Percentiles rank a stretch among this genome's conserved stretches.
phyloP scores from a whole-genome alignment of 1,284 basidiomycete genomes.

The Pseudozyma flocculosa region DNA sequence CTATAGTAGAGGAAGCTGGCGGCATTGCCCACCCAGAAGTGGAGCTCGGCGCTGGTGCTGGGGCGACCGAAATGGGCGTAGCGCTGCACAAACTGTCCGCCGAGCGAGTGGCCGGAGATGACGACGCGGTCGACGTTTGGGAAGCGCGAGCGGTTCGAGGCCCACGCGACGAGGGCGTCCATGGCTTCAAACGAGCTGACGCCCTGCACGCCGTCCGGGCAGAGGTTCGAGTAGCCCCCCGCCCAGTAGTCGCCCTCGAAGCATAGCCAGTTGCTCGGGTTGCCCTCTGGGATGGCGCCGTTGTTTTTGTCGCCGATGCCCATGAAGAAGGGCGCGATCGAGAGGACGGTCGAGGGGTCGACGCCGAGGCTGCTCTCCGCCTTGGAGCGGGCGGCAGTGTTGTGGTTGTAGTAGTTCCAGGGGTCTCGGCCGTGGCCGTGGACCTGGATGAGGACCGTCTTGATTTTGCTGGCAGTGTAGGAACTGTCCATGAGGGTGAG shows the following conservation, averaged over 20 bases:
- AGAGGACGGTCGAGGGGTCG: background rate
- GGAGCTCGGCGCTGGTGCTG: background rate
- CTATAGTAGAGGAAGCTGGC: background rate
- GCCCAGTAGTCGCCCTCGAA: background rate
- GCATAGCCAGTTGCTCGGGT: background rate
- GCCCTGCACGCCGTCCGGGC: background rate
- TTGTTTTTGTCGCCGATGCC: background rate
- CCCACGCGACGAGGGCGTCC: conserved; percentile 41
- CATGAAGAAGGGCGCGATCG: background rate
- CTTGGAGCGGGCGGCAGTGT: background rate
- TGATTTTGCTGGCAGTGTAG: background rate
- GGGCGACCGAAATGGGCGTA: conserved; percentile 22
- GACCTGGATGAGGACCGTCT: background rate
- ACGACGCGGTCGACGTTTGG: conserved; percentile 44
- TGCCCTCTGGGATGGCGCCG: background rate
- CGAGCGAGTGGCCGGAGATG: conserved; percentile 51
- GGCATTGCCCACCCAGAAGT: background rate
- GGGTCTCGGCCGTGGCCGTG: background rate
- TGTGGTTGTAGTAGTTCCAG: background rate
- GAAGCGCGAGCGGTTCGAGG: conserved; percentile 40
- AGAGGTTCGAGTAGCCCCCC: background rate
- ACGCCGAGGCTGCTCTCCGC: background rate
- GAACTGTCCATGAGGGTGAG: background rate
- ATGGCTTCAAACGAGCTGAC: conserved; percentile 40
- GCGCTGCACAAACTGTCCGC: conserved; percentile 41